Percentiles rank a stretch among this genome's conserved stretches.
phyloP scores from a whole-genome alignment of 2,329 filamentous ascomycete genomes.

The Arthrobotrys sphaeroides region DNA sequence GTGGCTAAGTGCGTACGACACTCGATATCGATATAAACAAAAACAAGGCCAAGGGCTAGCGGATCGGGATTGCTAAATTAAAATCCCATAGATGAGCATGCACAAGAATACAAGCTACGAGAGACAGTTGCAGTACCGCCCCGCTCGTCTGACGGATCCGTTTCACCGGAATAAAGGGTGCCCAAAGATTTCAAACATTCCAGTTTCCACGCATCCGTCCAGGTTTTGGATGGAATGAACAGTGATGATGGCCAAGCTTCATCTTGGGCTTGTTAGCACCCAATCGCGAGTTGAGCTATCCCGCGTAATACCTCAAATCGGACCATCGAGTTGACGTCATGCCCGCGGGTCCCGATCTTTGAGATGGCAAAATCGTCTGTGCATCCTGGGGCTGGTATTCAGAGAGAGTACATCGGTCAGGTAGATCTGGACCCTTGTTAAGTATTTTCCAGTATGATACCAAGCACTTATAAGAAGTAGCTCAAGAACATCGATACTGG shows the following conservation, averaged over 20 bases:
- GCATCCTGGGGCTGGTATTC: not conserved
- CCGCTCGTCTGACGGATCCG: not conserved
- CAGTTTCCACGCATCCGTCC: not conserved
- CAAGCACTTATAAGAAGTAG: too few relatives aligned
- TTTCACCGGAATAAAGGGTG: not conserved
- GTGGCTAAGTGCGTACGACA: too few relatives aligned
- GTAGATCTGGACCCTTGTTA: too few relatives aligned
- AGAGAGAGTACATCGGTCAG: too few relatives aligned
- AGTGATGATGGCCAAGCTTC: not conserved
- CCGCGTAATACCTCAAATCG: not conserved
- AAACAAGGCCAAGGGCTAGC: constrained; percentile 9
- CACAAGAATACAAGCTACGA: not conserved
- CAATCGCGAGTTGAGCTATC: not conserved
- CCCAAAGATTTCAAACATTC: not conserved
- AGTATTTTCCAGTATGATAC: too few relatives aligned
- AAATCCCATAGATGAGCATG: not conserved
- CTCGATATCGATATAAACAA: not conserved
- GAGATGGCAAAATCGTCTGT: not conserved
- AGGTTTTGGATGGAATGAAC: not conserved
- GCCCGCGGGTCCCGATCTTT: not conserved
- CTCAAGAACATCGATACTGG: too few relatives aligned
- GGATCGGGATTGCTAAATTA: not conserved
- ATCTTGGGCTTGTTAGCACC: not conserved
- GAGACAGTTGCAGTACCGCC: not conserved
- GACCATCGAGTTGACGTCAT: not conserved